Evolutionary conservation across 768 basidiomycete genomes (phyloP).

Genomic region (Pisolithus sp.): DNA sequence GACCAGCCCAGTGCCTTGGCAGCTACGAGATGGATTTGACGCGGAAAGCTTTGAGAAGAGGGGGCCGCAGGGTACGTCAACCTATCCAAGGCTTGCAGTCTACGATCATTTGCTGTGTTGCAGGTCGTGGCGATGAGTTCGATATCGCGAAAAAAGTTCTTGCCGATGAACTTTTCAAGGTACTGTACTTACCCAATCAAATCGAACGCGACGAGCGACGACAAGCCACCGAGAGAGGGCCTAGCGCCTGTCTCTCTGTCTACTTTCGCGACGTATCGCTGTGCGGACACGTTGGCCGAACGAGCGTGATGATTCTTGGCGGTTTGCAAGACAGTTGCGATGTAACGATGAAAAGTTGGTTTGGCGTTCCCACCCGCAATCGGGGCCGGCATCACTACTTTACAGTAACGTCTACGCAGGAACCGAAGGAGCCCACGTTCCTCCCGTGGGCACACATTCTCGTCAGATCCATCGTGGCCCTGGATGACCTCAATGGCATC

Average conservation of each 20-base stretch:
- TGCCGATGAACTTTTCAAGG: background rate
- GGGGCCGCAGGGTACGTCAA: background rate
- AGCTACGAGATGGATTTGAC: background rate
- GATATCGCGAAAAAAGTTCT: background rate
- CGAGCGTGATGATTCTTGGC: background rate
- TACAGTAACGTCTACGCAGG: too few species aligned
- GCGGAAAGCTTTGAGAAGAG: background rate
- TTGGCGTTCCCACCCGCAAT: too few species aligned
- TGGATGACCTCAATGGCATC: too few species aligned
- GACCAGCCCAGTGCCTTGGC: background rate
- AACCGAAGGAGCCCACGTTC: too few species aligned
- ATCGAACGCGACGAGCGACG: background rate
- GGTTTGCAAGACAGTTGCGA: too few species aligned
- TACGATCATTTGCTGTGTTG: background rate
- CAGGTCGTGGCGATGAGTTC: background rate
- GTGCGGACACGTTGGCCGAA: background rate
- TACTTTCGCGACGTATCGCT: background rate
- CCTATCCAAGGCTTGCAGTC: background rate
- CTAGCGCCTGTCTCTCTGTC: slow-evolving; percentile 1
- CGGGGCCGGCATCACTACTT: too few species aligned
- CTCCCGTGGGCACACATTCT: too few species aligned
- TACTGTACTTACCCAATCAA: background rate
- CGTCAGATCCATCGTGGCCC: too few species aligned
- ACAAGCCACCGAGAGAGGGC: background rate
- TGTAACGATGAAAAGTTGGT: too few species aligned